These are phyloP conservation scores for Evernia prunastri DNA, from an alignment of 495 filamentous ascomycete genomes.

Conservation along the genomic window DNA sequence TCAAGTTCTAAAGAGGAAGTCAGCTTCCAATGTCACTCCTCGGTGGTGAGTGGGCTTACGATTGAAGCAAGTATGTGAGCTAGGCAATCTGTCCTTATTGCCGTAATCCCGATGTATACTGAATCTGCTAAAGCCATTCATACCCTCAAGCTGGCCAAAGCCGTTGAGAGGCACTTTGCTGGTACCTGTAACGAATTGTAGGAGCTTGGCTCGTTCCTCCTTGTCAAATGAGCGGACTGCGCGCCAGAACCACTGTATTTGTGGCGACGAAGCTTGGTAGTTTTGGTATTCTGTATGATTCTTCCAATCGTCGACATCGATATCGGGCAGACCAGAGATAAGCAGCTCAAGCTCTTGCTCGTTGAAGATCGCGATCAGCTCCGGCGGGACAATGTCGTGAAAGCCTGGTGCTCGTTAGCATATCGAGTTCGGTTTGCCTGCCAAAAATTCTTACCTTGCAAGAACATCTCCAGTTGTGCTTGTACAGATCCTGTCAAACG, in stretches of 20 bases:
- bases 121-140: constrained; percentile 98
- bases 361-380: constrained; percentile 95
- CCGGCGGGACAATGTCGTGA: constrained; percentile 94
- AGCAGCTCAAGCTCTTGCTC: constrained; percentile 95
- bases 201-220: constrained; percentile 93
- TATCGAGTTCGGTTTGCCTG: constrained; percentile 9
- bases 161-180: constrained; percentile 98
- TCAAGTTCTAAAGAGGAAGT: constrained; percentile 71
- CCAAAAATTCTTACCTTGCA: constrained; percentile 58
- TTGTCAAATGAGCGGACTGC: constrained; percentile 97
- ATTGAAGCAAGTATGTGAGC: constrained; percentile 98
- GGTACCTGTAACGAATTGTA: constrained; percentile 97
- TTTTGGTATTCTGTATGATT: constrained; percentile 98
- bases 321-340: constrained; percentile 94
- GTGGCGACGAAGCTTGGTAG: constrained; percentile 86
- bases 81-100: constrained; percentile 92
- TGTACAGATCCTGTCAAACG: constrained; percentile 84
- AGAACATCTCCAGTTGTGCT: constrained; percentile 91
- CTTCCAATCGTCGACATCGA: constrained; percentile 99
- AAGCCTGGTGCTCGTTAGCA: constrained; percentile 56
- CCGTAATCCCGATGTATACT: constrained; percentile 99
- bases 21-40: constrained; percentile 27
- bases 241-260: constrained; percentile 99
- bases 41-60: constrained; percentile 53
- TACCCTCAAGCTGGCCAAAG: constrained; percentile 98